Evolutionary conservation across 352 stramenopile genomes (phyloP).

Genomic region (Lagenidium giganteum): DNA sequence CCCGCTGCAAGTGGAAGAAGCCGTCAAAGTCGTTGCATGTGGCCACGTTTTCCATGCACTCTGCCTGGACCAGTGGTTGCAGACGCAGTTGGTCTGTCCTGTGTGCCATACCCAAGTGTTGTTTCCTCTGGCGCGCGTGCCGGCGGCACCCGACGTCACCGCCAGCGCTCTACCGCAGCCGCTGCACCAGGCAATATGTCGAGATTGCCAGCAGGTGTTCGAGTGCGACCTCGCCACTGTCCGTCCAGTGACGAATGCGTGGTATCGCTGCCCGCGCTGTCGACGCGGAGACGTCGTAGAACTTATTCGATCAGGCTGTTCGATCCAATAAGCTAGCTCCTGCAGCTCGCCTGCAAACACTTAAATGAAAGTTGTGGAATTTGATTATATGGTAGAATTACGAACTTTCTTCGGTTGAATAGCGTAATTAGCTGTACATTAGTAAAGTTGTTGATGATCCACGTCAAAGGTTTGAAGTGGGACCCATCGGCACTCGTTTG

Average conservation of each 20-base stretch:
- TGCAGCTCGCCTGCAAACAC: no score
- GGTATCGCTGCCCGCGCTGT: conserved; percentile 63
- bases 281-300: conserved; percentile 40
- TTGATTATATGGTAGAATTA: no score
- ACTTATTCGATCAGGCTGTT: conserved; percentile 49
- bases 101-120: conserved; percentile 57
- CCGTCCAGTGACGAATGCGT: conserved; percentile 56
- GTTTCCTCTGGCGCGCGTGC: conserved; percentile 30
- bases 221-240: conserved; percentile 47
- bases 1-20: conserved; percentile 21
- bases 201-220: conserved; percentile 59
- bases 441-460: no score
- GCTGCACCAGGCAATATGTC: conserved; percentile 39
- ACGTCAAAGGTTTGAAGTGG: no score
- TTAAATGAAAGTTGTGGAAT: no score
- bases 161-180: conserved; percentile 15
- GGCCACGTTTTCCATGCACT: conserved; percentile 55
- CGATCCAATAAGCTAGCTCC: conserved; percentile 30
- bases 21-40: conserved; percentile 53
- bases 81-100: conserved; percentile 35
- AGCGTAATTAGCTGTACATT: no score
- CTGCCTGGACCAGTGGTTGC: conserved; percentile 55
- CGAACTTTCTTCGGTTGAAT: no score
- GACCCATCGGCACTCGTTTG: no score
- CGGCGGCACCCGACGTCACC: conserved; percentile 8